Conservation (phyloP, 805 yeast species). For the Ogataea pignaliae region DNA sequence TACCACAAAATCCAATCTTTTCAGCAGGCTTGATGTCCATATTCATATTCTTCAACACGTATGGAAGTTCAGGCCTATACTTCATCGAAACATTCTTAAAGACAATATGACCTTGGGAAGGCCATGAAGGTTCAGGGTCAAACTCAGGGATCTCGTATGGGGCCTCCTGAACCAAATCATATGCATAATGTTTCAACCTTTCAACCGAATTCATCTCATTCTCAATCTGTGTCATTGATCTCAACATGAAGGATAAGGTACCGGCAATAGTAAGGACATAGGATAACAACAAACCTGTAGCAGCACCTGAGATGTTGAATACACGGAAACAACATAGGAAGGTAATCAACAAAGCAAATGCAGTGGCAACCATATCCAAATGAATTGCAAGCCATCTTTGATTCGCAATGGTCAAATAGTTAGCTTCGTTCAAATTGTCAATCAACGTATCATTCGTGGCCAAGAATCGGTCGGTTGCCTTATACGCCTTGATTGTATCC, state of each 20-base stretch:
- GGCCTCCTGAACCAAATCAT: conserved; percentile 60
- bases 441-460: conserved; percentile 42
- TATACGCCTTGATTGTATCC: conserved; percentile 59
- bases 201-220: conserved; percentile 83
- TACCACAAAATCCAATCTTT: conserved; percentile 79
- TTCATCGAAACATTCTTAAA: conserved; percentile 48
- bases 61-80: conserved; percentile 59
- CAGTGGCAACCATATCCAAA: conserved; percentile 44
- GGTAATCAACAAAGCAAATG: conserved; percentile 44
- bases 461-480: conserved; percentile 37
- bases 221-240: conserved; percentile 66
- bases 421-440: conserved; percentile 64
- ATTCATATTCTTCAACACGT: conserved; percentile 45
- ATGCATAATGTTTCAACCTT: conserved; percentile 62
- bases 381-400: conserved; percentile 64
- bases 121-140: conserved; percentile 47
- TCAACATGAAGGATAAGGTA: conserved; percentile 44
- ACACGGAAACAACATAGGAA: conserved; percentile 56
- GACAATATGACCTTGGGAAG: conserved; percentile 39
- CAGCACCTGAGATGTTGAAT: conserved; percentile 51
- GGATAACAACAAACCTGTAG: conserved; percentile 59
- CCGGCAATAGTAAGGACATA: conserved; percentile 59
- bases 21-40: conserved; percentile 48
- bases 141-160: conserved; percentile 43
- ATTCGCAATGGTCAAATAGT: conserved; percentile 48